These are phyloP conservation scores for Parmelia sp. DNA, from an alignment of 495 filamentous ascomycete genomes.

Conservation along the genomic window DNA sequence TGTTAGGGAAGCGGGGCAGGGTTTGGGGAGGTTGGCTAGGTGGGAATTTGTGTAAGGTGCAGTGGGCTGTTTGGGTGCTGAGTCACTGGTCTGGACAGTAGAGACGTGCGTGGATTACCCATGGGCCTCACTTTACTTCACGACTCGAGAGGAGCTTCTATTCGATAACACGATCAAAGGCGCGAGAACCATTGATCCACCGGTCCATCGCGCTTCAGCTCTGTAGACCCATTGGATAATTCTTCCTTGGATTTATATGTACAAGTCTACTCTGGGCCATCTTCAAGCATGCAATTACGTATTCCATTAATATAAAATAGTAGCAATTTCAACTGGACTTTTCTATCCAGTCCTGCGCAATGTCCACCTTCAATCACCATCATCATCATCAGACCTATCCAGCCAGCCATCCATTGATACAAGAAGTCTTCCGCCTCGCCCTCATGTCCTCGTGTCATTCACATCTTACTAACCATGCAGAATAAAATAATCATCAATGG, in stretches of 20 bases:
- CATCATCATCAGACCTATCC: constrained; percentile 11
- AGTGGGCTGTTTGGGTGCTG: background rate
- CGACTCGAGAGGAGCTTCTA: too few species aligned
- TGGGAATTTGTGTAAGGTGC: constrained; percentile 57
- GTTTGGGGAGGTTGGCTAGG: constrained; percentile 64
- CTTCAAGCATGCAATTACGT: background rate
- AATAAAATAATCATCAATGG: background rate
- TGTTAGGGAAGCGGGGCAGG: constrained; percentile 70
- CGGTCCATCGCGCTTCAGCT: too few species aligned
- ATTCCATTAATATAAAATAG: background rate
- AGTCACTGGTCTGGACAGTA: too few species aligned
- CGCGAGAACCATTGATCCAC: too few species aligned
- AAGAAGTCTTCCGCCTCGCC: background rate
- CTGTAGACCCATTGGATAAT: too few species aligned
- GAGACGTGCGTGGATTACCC: too few species aligned
- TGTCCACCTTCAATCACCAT: background rate
- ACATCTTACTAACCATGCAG: background rate
- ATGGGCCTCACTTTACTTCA: too few species aligned
- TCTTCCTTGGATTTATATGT: too few species aligned
- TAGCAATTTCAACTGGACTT: background rate
- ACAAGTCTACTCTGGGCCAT: too few species aligned
- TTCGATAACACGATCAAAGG: too few species aligned
- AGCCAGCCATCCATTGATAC: background rate
- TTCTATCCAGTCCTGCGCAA: background rate
- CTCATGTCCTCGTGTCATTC: background rate